Evolutionary conservation across 352 stramenopile genomes (phyloP).

Genomic region (Phytophthora sansomeana): DNA sequence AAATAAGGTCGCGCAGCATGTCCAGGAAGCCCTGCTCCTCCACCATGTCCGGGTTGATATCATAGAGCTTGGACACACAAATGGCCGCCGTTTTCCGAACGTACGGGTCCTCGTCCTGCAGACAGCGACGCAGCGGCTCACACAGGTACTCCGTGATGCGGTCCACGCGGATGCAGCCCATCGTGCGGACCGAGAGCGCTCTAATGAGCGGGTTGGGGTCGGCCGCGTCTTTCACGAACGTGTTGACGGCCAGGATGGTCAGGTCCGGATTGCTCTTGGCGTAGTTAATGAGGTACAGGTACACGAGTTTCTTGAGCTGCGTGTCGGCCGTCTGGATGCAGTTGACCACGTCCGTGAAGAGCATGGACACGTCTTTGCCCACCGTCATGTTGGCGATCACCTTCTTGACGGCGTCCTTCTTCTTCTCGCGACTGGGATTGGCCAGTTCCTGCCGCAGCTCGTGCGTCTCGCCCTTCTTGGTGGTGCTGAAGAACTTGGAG

Average conservation of each 20-base stretch:
- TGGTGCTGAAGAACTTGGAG: slow-evolving; percentile 99
- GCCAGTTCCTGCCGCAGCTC: slow-evolving; percentile 98
- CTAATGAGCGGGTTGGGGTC: slow-evolving; percentile 95
- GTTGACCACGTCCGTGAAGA: slow-evolving; percentile 99
- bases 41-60: slow-evolving; percentile 98
- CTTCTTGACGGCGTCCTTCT: slow-evolving; percentile 99
- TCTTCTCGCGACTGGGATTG: slow-evolving; percentile 96
- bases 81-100: slow-evolving; percentile 99
- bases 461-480: slow-evolving; percentile 98
- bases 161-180: slow-evolving; percentile 99
- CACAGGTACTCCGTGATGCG: slow-evolving; percentile 99
- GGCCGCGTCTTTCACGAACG: slow-evolving; percentile 95
- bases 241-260: slow-evolving; percentile 99
- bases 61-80: slow-evolving; percentile 99
- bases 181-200: slow-evolving; percentile 98
- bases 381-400: slow-evolving; percentile 99
- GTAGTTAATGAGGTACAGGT: slow-evolving; percentile 99
- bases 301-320: slow-evolving; percentile 99
- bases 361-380: slow-evolving; percentile 98
- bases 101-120: slow-evolving; percentile 98
- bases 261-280: slow-evolving; percentile 99
- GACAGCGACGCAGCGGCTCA: slow-evolving; percentile 94
- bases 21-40: slow-evolving; percentile 96
- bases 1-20: slow-evolving; percentile 98
- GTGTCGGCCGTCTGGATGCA: slow-evolving; percentile 99